Evolutionary conservation across 768 basidiomycete species (phyloP).

Genomic region (Lentinula guzmanii): DNA sequence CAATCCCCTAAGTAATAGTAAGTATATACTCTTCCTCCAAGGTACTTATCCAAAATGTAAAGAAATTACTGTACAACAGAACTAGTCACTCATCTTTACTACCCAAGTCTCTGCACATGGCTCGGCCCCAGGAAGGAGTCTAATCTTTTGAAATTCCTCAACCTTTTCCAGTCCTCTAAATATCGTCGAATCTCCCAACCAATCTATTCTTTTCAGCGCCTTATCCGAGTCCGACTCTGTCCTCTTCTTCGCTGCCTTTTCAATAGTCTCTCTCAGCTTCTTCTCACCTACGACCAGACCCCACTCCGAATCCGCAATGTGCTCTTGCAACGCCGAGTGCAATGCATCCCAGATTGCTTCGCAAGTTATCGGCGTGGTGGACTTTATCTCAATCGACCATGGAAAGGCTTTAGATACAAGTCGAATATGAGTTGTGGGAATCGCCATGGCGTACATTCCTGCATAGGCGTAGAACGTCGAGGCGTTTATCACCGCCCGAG

Average conservation of each 20-base stretch:
- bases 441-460: slow-evolving; percentile 28
- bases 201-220: slow-evolving; percentile 53
- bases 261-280: slow-evolving; percentile 35
- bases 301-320: slow-evolving; percentile 65
- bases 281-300: slow-evolving; percentile 42
- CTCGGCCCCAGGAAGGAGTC: slow-evolving; percentile 39
- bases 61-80: slow-evolving; percentile 6
- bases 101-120: slow-evolving; percentile 52
- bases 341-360: slow-evolving; percentile 51
- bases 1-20: too few relatives aligned
- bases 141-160: slow-evolving; percentile 46
- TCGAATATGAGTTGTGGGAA: slow-evolving; percentile 35
- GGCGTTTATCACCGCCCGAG: slow-evolving; percentile 33
- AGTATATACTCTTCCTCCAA: too few relatives aligned
- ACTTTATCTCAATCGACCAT: slow-evolving; percentile 55
- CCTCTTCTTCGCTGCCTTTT: slow-evolving; percentile 47
- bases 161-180: slow-evolving; percentile 62
- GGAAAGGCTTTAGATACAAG: slow-evolving; percentile 60
- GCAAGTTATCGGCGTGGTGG: slow-evolving; percentile 38
- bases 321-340: slow-evolving; percentile 42
- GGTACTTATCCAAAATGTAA: too few relatives aligned
- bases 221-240: slow-evolving; percentile 27
- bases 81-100: slow-evolving; percentile 33
- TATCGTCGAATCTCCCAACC: slow-evolving; percentile 49
- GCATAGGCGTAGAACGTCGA: slow-evolving; percentile 35